Evolutionary conservation across 192 early-diverging fungal species (phyloP).

Genomic region (Rhizophagus prolifer): DNA sequence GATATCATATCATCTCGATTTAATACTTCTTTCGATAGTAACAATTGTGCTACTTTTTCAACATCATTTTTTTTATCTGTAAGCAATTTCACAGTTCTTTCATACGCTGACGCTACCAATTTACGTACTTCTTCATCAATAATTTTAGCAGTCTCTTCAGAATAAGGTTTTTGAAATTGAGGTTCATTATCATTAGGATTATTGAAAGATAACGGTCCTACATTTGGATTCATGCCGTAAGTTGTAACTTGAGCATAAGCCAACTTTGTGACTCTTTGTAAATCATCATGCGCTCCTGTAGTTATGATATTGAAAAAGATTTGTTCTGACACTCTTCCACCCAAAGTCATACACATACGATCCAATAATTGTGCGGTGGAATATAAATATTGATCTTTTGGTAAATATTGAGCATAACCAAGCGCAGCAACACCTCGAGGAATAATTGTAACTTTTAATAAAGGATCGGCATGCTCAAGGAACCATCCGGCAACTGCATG

Average conservation of each 20-base stretch:
- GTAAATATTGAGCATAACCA: slow-evolving; percentile 98
- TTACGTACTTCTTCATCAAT: slow-evolving; percentile 94
- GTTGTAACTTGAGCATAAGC: slow-evolving; percentile 94
- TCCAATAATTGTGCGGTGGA: slow-evolving; percentile 89
- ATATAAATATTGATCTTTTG: slow-evolving; percentile 96
- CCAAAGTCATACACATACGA: slow-evolving; percentile 88
- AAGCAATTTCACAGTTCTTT: slow-evolving; percentile 79
- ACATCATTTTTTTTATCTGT: slow-evolving; percentile 83
- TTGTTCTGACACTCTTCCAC: slow-evolving; percentile 83
- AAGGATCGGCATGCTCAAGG: slow-evolving; percentile 90
- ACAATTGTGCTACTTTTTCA: slow-evolving; percentile 86
- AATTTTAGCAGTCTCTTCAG: slow-evolving; percentile 88
- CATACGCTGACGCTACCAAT: slow-evolving; percentile 79
- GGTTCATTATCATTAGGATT: slow-evolving; percentile 65
- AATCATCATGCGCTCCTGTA: slow-evolving; percentile 97
- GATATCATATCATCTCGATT: slow-evolving; percentile 94
- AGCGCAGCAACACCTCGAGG: slow-evolving; percentile 93
- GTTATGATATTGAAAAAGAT: slow-evolving; percentile 93
- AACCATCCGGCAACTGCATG: slow-evolving; percentile 99
- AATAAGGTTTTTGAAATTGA: slow-evolving; percentile 93
- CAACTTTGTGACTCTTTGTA: slow-evolving; percentile 95
- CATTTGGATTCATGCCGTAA: slow-evolving; percentile 89
- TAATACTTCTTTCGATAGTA: slow-evolving; percentile 97
- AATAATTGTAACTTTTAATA: slow-evolving; percentile 98
- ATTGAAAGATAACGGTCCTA: slow-evolving; percentile 87